Conservation (phyloP, 345 rosid genomes). For the Heritiera fomes region DNA sequence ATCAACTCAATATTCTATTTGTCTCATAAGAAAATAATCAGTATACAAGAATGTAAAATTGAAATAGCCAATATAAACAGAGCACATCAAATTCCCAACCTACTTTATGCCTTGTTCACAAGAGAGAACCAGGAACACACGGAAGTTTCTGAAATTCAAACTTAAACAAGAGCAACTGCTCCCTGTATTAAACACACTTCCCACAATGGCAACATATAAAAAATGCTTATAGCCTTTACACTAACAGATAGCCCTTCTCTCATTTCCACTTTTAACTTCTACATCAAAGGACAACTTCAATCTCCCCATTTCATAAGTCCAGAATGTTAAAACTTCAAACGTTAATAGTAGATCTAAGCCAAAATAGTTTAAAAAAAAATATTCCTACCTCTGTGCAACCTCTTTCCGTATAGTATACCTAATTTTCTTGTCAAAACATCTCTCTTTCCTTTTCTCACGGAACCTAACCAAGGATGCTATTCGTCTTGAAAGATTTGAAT, state of each 20-base stretch:
- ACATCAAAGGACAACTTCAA: slow-evolving; percentile 1
- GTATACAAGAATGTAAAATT: not conserved
- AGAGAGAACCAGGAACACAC: not conserved
- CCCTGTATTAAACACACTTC: not conserved
- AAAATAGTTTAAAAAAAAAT: not conserved
- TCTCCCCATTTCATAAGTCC: not conserved
- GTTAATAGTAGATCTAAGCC: not conserved
- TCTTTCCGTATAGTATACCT: slow-evolving; percentile 70
- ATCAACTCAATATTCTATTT: not conserved
- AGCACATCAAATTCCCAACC: not conserved
- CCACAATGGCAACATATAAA: not conserved
- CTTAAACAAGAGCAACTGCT: not conserved
- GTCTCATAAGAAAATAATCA: not conserved
- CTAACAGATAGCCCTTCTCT: not conserved
- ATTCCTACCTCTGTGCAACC: slow-evolving; percentile 67
- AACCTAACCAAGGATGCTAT: slow-evolving; percentile 77
- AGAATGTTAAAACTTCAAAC: slow-evolving; percentile 1
- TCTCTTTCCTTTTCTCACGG: slow-evolving; percentile 73
- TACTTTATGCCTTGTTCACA: not conserved
- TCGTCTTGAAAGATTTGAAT: slow-evolving; percentile 63
- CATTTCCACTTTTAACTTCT: not conserved
- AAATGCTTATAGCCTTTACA: not conserved
- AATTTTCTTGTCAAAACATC: slow-evolving; percentile 82
- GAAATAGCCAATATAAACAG: not conserved
- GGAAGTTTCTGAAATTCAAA: not conserved